Percentiles rank a stretch among this genome's conserved stretches.
These are phyloP conservation scores for Rhexocercosporidium sp. DNA, from an alignment of 2,329 filamentous ascomycete genomes.

Conservation along the genomic window DNA sequence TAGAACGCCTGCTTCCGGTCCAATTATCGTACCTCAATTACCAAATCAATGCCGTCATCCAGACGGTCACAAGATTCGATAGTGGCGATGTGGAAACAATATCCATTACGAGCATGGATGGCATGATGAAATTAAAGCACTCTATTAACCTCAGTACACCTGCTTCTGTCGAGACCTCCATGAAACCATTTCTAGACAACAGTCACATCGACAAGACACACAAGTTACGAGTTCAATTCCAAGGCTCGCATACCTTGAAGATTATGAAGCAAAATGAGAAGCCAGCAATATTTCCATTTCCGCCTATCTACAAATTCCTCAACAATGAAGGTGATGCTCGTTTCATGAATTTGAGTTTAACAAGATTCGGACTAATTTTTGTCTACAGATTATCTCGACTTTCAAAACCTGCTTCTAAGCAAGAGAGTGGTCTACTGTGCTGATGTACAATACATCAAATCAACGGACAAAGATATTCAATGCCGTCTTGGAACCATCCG, in stretches of 20 bases:
- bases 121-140: conserved; percentile 27
- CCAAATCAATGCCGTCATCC: conserved; percentile 18
- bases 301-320: conserved; percentile 30
- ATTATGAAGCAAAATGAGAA: conserved; percentile 24
- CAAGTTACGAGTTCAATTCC: conserved; percentile 30
- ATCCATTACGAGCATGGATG: conserved; percentile 21
- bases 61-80: conserved; percentile 24
- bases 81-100: conserved; percentile 29
- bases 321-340: conserved; percentile 27
- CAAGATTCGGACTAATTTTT: not conserved
- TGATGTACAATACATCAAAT: conserved; percentile 28
- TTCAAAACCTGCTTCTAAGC: conserved; percentile 27
- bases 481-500: conserved; percentile 26
- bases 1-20: conserved; percentile 22
- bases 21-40: conserved; percentile 27
- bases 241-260: conserved; percentile 31
- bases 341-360: not conserved
- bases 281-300: conserved; percentile 5
- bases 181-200: conserved; percentile 36
- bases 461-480: conserved; percentile 22
- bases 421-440: conserved; percentile 25
- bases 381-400: conserved; percentile 26
- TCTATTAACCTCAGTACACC: conserved; percentile 22
- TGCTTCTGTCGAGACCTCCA: conserved; percentile 25
- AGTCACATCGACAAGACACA: conserved; percentile 26